Percentiles rank a stretch among this genome's conserved stretches.
These are phyloP conservation scores for Lunularia cruciata DNA, from an alignment of 225 moss, liverwort and hornwort species.

Conservation along the genomic window DNA sequence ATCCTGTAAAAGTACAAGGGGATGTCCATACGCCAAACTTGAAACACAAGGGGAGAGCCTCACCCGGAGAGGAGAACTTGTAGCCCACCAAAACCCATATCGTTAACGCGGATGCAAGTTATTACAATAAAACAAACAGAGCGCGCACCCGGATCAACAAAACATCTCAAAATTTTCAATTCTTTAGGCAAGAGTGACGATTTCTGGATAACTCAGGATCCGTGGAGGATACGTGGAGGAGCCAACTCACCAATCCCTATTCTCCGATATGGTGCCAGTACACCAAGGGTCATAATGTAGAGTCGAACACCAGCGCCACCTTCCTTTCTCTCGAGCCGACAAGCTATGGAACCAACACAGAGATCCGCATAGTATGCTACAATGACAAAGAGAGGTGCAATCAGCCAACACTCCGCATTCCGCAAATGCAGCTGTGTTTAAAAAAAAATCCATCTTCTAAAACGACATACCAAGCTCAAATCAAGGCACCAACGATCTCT, in stretches of 20 bases:
- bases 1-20: no score
- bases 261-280: slow-evolving; percentile 88
- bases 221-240: no score
- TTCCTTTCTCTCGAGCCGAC: slow-evolving; percentile 90
- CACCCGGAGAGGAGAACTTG: no score
- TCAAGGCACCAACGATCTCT: not conserved
- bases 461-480: not conserved
- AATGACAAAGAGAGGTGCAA: not conserved
- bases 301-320: slow-evolving; percentile 60
- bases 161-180: no score
- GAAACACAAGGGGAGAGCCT: no score
- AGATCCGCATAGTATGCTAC: slow-evolving; percentile 94
- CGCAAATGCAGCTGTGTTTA: not conserved
- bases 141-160: no score
- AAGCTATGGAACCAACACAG: slow-evolving; percentile 93
- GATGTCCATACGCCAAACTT: no score
- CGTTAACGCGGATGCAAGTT: no score
- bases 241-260: slow-evolving; percentile 71
- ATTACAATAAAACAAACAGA: no score
- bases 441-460: not conserved
- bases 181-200: no score
- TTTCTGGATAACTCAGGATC: no score
- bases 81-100: no score
- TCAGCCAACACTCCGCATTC: not conserved
- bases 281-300: slow-evolving; percentile 95